These are phyloP conservation scores for Linnemannia zychae DNA, from an alignment of 192 early-diverging fungal species.

Conservation along the genomic window DNA sequence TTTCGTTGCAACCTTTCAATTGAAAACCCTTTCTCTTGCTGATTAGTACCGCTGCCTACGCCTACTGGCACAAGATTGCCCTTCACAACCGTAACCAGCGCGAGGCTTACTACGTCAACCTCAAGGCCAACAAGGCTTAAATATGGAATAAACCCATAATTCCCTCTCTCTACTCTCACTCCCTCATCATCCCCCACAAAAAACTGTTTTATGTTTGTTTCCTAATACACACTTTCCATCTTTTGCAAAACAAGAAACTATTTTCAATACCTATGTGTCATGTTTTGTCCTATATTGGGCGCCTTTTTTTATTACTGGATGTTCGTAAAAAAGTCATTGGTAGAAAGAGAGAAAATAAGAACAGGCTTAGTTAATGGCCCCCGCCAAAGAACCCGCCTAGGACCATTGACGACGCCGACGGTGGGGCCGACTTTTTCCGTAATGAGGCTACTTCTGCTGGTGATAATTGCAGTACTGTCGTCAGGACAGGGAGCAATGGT, in stretches of 20 bases:
- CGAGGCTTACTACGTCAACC: conserved; percentile 29
- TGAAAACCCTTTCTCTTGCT: too few relatives aligned
- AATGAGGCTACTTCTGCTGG: conserved; percentile 55
- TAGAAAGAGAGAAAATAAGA: not conserved
- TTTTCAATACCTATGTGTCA: not conserved
- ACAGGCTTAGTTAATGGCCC: not conserved
- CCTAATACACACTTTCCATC: not conserved
- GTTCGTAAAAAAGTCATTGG: not conserved
- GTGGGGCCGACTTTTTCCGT: conserved; percentile 45
- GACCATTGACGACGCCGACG: conserved; percentile 32
- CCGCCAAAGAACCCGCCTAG: conserved; percentile 52
- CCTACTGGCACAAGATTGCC: conserved; percentile 43
- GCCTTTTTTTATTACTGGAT: not conserved
- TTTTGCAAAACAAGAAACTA: conserved; percentile 6
- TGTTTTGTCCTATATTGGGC: not conserved
- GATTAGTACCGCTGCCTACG: conserved; percentile 36
- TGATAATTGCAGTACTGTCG: conserved; percentile 61
- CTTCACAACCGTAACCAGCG: conserved; percentile 23
- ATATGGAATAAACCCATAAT: conserved; percentile 5
- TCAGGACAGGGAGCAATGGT: conserved; percentile 56
- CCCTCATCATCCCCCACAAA: not conserved
- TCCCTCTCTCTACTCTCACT: not conserved
- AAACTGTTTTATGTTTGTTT: conserved; percentile 5
- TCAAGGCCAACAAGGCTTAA: conserved; percentile 39
- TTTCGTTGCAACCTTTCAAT: too few relatives aligned